Percentiles rank a stretch among this genome's conserved stretches.
phyloP scores from a whole-genome alignment of 2,329 filamentous ascomycete species.

The Sporothrix sp. region DNA sequence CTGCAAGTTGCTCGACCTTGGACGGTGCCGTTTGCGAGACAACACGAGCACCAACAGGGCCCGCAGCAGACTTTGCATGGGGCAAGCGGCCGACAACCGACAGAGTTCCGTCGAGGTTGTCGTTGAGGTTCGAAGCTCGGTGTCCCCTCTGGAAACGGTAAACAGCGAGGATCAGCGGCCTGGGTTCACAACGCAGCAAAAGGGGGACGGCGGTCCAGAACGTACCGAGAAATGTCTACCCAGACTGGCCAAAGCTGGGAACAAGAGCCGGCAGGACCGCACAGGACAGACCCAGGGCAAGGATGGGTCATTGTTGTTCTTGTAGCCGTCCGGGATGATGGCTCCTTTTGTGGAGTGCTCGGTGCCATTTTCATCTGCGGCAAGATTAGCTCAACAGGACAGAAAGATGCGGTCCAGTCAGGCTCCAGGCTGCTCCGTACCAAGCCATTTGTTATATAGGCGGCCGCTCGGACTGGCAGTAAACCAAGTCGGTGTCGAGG shows the following conservation, averaged over 20 bases:
- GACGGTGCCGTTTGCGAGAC: constrained; percentile 6
- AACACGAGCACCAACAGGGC: constrained; percentile 4
- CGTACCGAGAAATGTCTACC: constrained; percentile 12
- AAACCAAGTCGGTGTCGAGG: background rate
- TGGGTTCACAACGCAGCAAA: background rate
- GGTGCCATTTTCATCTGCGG: background rate
- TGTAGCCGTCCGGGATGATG: constrained; percentile 12
- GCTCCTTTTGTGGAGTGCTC: background rate
- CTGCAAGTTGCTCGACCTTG: too few species aligned
- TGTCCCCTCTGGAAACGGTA: constrained; percentile 6
- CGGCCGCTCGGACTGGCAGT: background rate
- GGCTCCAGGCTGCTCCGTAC: background rate
- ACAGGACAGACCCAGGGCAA: constrained; percentile 15
- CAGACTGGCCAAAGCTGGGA: background rate
- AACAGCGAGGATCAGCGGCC: background rate
- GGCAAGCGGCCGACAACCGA: background rate
- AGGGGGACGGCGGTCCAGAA: too few species aligned
- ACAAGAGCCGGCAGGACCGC: constrained; percentile 11
- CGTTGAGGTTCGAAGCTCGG: constrained; percentile 4
- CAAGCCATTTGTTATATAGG: constrained; percentile 1
- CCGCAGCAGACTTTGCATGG: background rate
- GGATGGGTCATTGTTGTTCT: background rate
- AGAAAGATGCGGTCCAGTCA: too few species aligned
- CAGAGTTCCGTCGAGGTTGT: constrained; percentile 14
- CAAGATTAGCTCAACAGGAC: background rate